These are phyloP conservation scores for Eustoma russellianum DNA, from an alignment of 257 asterid species.

Conservation along the genomic window DNA sequence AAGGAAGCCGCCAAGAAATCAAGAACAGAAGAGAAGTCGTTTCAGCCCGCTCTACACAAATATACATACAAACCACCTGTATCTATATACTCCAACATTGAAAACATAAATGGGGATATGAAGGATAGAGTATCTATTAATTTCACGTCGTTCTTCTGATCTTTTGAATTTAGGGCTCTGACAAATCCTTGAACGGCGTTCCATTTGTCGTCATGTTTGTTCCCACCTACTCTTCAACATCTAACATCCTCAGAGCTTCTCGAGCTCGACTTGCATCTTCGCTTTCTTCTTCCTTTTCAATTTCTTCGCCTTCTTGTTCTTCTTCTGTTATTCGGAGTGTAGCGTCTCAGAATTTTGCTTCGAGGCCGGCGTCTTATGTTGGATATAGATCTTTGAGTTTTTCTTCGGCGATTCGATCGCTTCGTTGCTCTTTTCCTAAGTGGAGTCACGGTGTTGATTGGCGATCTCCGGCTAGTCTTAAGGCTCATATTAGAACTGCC, in stretches of 20 bases:
- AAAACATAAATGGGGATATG: no score
- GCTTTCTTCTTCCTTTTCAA: conserved; percentile 16
- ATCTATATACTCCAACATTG: neutral
- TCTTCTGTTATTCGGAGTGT: conserved; percentile 14
- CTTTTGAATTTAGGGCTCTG: conserved; percentile 7
- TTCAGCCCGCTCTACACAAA: neutral
- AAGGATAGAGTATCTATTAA: no score
- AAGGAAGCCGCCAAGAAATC: no score
- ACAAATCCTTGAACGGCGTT: neutral
- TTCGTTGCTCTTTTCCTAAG: conserved; percentile 23
- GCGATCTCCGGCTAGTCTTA: conserved; percentile 39
- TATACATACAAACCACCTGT: neutral
- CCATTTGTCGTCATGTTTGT: conserved; percentile 28
- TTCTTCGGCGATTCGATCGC: conserved; percentile 31
- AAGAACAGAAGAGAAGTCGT: no score
- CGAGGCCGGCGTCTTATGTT: conserved; percentile 13
- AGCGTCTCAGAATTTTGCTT: conserved; percentile 5
- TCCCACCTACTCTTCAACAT: conserved; percentile 33
- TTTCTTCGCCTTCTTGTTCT: conserved; percentile 6
- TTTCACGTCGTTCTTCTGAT: no score
- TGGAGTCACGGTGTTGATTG: conserved; percentile 46
- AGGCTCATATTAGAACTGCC: conserved; percentile 49
- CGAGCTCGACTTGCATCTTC: conserved; percentile 37
- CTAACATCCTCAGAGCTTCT: conserved; percentile 37
- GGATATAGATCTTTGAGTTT: conserved; percentile 26